Evolutionary conservation across 805 yeast genomes (phyloP), one percentile per base, ranked within the genome.

Genomic region (Metschnikowia lunata): DNA sequence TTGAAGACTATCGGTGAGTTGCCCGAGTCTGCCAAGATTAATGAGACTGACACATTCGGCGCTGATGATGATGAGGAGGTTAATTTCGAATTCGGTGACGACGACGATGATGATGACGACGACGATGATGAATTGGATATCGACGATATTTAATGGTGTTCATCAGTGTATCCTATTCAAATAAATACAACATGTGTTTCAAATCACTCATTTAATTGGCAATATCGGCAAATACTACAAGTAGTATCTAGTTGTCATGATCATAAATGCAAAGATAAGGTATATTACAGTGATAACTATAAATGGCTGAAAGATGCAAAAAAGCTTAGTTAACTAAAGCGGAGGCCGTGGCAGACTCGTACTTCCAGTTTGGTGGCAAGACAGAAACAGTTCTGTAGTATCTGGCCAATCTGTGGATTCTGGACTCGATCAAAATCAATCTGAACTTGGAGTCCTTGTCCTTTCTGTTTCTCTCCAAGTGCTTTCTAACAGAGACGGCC

Each of bases 331-430:
- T 91, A 71, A 93, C 99, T 78, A 93, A 84, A 76, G 99, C 95
- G 68, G 99, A 93, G 72, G 99, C 99, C 71, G 99, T 93, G 72
- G 99, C 96, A 63, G 99, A 91, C 83, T 93, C 99, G 95, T 87
- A 93, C 82, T 93, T 93, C 99, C 99, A 93, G 93, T 86, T 90
- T 74, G 99, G 98, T 67, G 99, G 99, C 72, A 93, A 85, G 67
- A 93, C 98, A 70, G 96, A 81, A 67, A 88, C 96, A 67, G 97
- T 88, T 88, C 97, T 91, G 97, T 93, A 93, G 95, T 93, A 93
- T 82, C 99, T 88, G 64, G 99, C 96, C 74, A 93, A 87, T 85
- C 99, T 91, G 96, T 93, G 99, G 82, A 93, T 93, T 89, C 99
- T 90, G 60, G 98, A 91, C 82, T 93, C 99, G 76, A 93, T 90